Evolutionary conservation across 139 green algal genomes (phyloP).

Genomic region (Spirogloea muscicola): DNA sequence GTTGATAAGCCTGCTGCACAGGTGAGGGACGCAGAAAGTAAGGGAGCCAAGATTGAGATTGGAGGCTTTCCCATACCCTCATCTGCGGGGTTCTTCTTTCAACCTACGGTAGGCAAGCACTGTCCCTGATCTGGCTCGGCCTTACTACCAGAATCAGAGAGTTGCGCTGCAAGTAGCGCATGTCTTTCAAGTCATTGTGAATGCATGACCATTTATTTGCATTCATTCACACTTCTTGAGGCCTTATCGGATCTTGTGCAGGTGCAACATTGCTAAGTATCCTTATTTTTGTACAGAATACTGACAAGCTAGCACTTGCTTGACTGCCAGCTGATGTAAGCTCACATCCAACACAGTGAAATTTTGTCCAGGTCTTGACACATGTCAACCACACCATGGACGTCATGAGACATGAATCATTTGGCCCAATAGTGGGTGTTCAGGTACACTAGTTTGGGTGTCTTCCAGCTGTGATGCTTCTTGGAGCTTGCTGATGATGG

Average conservation of each 20-base stretch:
- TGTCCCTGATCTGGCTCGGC: too few species aligned
- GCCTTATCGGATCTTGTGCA: neutral
- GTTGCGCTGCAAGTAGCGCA: too few species aligned
- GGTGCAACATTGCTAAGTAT: neutral
- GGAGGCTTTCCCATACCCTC: too few species aligned
- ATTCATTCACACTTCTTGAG: neutral
- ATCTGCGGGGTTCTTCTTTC: too few species aligned
- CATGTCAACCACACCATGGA: constrained; percentile 41
- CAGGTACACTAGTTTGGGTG: constrained; percentile 13
- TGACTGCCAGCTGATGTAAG: neutral
- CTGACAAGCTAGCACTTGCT: constrained; percentile 3
- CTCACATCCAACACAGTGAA: neutral
- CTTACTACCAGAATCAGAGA: too few species aligned
- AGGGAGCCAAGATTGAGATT: too few species aligned
- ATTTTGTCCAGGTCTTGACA: constrained; percentile 21
- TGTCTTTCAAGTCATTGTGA: too few species aligned
- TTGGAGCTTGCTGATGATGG: too few species aligned
- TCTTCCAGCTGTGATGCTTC: too few species aligned
- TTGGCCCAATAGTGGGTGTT: constrained; percentile 38
- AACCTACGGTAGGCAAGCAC: too few species aligned
- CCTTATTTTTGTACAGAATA: neutral
- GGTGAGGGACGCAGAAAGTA: neutral
- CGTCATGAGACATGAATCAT: constrained; percentile 40
- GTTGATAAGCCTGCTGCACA: neutral
- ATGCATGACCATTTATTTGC: neutral